Evolutionary conservation across 2,329 filamentous ascomycete genomes (phyloP), one percentile per base, ranked within the genome.

Genomic region (Elsinoe necatrix): DNA sequence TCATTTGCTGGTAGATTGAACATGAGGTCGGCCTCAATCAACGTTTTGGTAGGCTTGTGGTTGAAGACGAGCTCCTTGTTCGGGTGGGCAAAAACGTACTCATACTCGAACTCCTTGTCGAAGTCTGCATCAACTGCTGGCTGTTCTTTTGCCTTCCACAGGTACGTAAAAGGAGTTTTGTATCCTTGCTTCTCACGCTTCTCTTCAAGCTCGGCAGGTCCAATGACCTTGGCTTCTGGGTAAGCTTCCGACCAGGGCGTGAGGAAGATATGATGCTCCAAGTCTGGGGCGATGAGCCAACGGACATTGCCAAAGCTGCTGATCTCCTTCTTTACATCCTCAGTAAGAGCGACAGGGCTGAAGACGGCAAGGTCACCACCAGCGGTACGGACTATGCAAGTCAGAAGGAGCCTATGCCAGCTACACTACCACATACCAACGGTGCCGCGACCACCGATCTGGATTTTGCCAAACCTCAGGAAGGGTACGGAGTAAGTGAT

Each of bases 231-330:
- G 29, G 92, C 91, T 41, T 79, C 70, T 0, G 92, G 91, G 69
- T 82, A 97, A 23, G 82, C 87, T 50, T 80, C 75, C 65, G 87
- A 83, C 92, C 93, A 98, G 50, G 88, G 78, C 0, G 87, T 85
- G 55, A 98, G 70, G 75, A 93, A 95, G 69, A 98, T 89, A 78
- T 98, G 93, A 72, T 98, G 93, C 75, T 98, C 90, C 54, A 88
- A 79, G 70, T 98, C 93, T 1, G 86, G 82, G 0, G 93, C 92
- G 23, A 92, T 77, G 62, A 98, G 84, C 77, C 97, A 97, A 63
- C 80, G 81, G 54, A 96, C 82, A 41, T 82, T 78, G 51, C 84
- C 63, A 9, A 63, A 52, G 21, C 42, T 29, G 16, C 56, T 23
- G 56, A 77, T 71, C 56, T 78, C 73, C 54, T 87, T 75, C 68